These are phyloP conservation scores for Lentinula guzmanii DNA, from an alignment of 768 basidiomycete genomes.

Conservation along the genomic window DNA sequence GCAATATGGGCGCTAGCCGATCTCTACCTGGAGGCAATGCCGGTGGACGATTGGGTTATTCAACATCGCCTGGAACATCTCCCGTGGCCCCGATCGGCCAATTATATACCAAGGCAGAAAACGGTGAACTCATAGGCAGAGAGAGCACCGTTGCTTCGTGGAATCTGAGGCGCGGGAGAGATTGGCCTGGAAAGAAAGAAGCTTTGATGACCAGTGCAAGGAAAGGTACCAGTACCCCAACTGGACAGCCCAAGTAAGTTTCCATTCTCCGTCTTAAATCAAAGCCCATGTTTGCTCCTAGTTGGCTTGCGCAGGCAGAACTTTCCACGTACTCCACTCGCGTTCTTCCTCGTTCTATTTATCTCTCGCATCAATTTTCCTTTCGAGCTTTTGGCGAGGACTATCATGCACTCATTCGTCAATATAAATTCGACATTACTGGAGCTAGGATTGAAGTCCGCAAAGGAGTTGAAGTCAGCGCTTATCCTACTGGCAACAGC, in stretches of 20 bases:
- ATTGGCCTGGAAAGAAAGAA: slow-evolving; percentile 48
- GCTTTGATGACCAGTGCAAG: slow-evolving; percentile 13
- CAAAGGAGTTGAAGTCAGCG: slow-evolving; percentile 62
- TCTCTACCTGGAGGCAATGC: slow-evolving; percentile 36
- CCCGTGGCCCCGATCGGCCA: background rate
- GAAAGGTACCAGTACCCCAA: slow-evolving; percentile 5
- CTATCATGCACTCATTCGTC: slow-evolving; percentile 72
- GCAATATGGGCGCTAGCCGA: slow-evolving; percentile 36
- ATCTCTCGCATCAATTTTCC: slow-evolving; percentile 80
- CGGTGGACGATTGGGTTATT: slow-evolving; percentile 32
- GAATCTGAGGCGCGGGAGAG: slow-evolving; percentile 46
- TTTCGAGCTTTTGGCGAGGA: slow-evolving; percentile 74
- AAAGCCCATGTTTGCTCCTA: slow-evolving; percentile 17
- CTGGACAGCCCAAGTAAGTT: slow-evolving; percentile 27
- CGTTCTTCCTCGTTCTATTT: slow-evolving; percentile 69
- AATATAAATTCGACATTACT: slow-evolving; percentile 52
- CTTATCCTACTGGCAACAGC: slow-evolving; percentile 31
- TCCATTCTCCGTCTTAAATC: background rate
- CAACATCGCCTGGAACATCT: slow-evolving; percentile 9
- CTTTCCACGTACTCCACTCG: slow-evolving; percentile 64
- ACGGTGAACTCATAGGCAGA: slow-evolving; percentile 29
- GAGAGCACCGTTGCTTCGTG: slow-evolving; percentile 55
- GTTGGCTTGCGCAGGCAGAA: slow-evolving; percentile 76
- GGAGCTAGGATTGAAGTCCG: slow-evolving; percentile 65
- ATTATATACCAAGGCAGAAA: slow-evolving; percentile 11